These are phyloP conservation scores for Aspergillus pseudonomiae DNA, from an alignment of 2,329 filamentous ascomycete species.

Conservation along the genomic window DNA sequence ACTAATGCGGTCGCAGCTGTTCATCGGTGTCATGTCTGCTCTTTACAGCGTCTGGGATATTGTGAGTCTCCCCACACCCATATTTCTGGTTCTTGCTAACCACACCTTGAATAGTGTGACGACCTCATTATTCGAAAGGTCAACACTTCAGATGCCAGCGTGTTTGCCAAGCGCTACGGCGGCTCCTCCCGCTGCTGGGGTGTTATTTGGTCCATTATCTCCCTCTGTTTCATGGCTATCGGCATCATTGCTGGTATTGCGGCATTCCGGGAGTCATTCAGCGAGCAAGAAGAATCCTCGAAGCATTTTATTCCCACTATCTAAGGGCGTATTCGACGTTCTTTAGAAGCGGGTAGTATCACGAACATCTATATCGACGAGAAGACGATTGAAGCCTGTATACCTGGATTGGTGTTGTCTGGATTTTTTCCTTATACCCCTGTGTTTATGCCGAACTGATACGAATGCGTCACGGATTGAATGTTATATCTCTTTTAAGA, in stretches of 20 bases:
- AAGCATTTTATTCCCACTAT: conserved; percentile 64
- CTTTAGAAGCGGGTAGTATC: background rate
- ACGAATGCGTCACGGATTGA: background rate
- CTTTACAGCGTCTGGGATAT: conserved; percentile 86
- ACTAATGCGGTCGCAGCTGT: conserved; percentile 52
- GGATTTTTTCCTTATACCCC: background rate
- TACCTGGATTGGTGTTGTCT: background rate
- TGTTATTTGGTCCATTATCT: conserved; percentile 75
- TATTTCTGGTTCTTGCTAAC: conserved; percentile 9
- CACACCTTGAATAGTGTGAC: conserved; percentile 59
- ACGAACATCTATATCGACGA: background rate
- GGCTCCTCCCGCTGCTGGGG: conserved; percentile 82
- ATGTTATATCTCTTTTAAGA: background rate
- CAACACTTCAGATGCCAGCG: conserved; percentile 76
- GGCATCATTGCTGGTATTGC: conserved; percentile 77
- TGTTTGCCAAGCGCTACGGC: conserved; percentile 76
- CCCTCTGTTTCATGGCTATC: conserved; percentile 69
- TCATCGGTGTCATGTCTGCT: conserved; percentile 80
- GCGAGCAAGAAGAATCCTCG: conserved; percentile 69
- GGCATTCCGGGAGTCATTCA: conserved; percentile 71
- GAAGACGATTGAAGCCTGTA: background rate
- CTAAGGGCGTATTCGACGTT: conserved; percentile 11
- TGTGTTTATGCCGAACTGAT: background rate
- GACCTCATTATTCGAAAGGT: conserved; percentile 80
- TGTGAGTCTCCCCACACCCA: conserved; percentile 40